Conservation (phyloP, 2,329 filamentous ascomycete genomes). For the Fusarium brachygibbosum region DNA sequence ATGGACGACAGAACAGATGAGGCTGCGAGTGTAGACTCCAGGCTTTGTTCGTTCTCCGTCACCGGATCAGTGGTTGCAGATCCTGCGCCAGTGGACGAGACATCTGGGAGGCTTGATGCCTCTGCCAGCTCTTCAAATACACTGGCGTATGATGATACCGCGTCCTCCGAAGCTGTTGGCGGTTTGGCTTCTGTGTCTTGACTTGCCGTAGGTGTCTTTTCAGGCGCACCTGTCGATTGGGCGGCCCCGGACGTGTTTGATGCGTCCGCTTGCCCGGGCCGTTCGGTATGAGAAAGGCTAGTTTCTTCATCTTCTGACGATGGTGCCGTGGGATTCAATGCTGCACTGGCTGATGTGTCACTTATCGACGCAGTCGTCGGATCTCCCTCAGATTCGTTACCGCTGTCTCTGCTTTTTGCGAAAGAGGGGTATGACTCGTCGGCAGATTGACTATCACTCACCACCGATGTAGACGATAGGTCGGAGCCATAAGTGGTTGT, state of each 20-base stretch:
- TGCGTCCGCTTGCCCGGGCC: background rate
- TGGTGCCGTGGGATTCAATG: background rate
- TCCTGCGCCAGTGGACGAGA: background rate
- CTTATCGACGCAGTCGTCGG: background rate
- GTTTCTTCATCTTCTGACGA: background rate
- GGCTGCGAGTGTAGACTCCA: background rate
- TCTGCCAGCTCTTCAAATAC: background rate
- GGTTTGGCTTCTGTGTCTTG: background rate
- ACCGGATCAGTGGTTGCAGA: background rate
- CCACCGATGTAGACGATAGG: background rate
- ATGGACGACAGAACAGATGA: background rate
- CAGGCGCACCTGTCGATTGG: background rate
- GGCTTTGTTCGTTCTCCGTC: background rate
- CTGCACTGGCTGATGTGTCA: background rate
- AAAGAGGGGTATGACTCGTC: background rate
- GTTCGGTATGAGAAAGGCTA: background rate
- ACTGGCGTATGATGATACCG: background rate
- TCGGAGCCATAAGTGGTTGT: background rate
- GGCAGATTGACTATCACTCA: background rate
- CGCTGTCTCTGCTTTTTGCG: background rate
- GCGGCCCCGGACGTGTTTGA: background rate
- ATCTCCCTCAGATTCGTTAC: background rate
- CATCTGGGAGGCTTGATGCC: background rate
- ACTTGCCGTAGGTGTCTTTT: background rate
- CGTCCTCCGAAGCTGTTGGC: background rate